phyloP scores from a whole-genome alignment of 2,329 filamentous ascomycete genomes.

The Fusarium goolgardi region DNA sequence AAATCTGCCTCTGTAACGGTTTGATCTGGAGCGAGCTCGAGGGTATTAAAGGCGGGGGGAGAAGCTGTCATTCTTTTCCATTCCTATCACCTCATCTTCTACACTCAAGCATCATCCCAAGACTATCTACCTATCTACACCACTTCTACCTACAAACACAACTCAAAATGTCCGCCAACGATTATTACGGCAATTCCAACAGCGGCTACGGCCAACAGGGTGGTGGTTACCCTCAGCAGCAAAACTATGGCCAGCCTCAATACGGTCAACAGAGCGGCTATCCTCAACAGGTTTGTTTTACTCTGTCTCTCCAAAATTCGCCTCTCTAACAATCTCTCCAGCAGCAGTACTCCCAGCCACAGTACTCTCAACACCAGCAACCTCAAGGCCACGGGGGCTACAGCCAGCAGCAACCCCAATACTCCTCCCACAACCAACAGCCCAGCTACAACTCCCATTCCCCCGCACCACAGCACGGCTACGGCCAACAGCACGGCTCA shows the following conservation, averaged over 20 bases:
- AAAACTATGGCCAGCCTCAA: constrained; percentile 40
- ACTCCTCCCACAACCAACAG: constrained; percentile 40
- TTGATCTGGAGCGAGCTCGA: not conserved
- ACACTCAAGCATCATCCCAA: not conserved
- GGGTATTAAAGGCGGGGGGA: constrained; percentile 41
- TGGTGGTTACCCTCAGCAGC: constrained; percentile 42
- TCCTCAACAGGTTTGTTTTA: constrained; percentile 45
- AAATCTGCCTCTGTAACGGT: constrained; percentile 10
- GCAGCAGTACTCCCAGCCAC: constrained; percentile 44
- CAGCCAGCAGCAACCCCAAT: constrained; percentile 34
- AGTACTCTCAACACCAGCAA: constrained; percentile 27
- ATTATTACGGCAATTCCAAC: constrained; percentile 53
- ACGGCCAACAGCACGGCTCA: constrained; percentile 40
- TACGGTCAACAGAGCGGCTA: constrained; percentile 39
- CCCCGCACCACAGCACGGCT: constrained; percentile 42
- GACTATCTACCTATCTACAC: not conserved
- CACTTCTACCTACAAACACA: not conserved
- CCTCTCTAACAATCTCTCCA: constrained; percentile 10
- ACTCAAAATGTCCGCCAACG: constrained; percentile 52
- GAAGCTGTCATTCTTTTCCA: not conserved
- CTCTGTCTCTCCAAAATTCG: not conserved
- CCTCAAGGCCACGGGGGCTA: constrained; percentile 12
- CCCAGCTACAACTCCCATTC: constrained; percentile 43
- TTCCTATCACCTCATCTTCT: constrained; percentile 4
- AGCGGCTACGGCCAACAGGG: constrained; percentile 41